Conservation (phyloP, 805 yeast genomes). For the Candida nanaspora region DNA sequence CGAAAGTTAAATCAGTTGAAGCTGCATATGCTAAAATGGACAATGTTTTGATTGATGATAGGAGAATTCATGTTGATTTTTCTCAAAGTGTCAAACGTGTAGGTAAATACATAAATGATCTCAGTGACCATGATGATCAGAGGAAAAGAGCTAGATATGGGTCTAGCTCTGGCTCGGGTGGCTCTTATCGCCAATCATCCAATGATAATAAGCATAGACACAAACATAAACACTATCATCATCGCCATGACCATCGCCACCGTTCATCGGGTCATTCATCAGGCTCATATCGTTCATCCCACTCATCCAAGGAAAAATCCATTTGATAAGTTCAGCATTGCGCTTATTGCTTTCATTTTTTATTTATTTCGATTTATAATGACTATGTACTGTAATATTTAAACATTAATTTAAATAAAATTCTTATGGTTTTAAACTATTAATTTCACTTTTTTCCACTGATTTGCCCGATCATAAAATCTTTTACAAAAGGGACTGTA, state of each 20-base stretch:
- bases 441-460: conserved; percentile 12
- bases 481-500: conserved; percentile 56
- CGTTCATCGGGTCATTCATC: not conserved
- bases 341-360: not conserved
- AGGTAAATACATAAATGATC: not conserved
- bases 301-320: no score
- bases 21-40: conserved; percentile 58
- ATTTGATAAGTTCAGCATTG: no score
- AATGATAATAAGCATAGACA: no score
- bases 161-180: not conserved
- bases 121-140: not conserved
- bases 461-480: conserved; percentile 51
- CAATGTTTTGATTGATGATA: conserved; percentile 55
- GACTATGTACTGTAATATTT: no score
- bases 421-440: not conserved
- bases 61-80: conserved; percentile 60
- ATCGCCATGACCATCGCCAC: not conserved
- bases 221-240: not conserved
- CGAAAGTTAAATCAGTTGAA: conserved; percentile 42
- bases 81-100: conserved; percentile 37
- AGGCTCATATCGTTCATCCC: no score
- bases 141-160: not conserved
- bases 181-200: no score
- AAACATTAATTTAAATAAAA: not conserved
- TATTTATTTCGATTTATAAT: no score